Percentiles rank a stretch among this genome's conserved stretches.
phyloP scores from a whole-genome alignment of 495 filamentous ascomycete genomes.

The Xylaria flabelliformis region DNA sequence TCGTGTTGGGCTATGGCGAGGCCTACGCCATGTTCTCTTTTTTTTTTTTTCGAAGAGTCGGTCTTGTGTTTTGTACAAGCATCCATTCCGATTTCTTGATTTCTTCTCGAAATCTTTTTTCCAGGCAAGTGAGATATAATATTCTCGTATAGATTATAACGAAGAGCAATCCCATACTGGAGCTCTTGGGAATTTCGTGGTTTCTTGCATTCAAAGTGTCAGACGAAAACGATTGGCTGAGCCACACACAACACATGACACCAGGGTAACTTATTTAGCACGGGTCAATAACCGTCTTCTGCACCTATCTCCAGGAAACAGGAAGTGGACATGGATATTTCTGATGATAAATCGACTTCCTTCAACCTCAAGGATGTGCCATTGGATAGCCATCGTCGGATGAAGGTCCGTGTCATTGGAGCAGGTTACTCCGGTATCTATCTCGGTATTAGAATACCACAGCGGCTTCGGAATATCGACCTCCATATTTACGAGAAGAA shows the following conservation, averaged over 20 bases:
- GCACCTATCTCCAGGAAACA: neutral
- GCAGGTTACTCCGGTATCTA: constrained; percentile 59
- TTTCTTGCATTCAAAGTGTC: neutral
- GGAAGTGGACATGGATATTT: neutral
- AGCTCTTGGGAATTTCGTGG: neutral
- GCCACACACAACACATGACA: neutral
- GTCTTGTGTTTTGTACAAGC: neutral
- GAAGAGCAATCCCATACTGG: neutral
- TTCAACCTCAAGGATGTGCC: constrained; percentile 49
- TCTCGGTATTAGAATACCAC: constrained; percentile 47
- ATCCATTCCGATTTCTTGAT: neutral
- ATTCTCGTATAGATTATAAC: neutral
- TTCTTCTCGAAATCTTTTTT: too few species aligned
- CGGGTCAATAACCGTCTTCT: neutral
- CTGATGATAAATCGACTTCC: neutral
- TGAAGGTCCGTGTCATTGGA: constrained; percentile 56
- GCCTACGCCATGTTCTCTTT: neutral
- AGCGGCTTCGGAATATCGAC: constrained; percentile 50
- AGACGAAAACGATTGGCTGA: neutral
- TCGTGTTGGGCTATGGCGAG: neutral
- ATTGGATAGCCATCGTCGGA: constrained; percentile 53
- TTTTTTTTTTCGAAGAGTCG: neutral
- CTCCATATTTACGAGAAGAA: constrained; percentile 53
- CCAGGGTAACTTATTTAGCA: neutral
- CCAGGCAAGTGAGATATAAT: neutral